Conservation (phyloP, 805 yeast species). For the Cyberlindnera japonica region DNA sequence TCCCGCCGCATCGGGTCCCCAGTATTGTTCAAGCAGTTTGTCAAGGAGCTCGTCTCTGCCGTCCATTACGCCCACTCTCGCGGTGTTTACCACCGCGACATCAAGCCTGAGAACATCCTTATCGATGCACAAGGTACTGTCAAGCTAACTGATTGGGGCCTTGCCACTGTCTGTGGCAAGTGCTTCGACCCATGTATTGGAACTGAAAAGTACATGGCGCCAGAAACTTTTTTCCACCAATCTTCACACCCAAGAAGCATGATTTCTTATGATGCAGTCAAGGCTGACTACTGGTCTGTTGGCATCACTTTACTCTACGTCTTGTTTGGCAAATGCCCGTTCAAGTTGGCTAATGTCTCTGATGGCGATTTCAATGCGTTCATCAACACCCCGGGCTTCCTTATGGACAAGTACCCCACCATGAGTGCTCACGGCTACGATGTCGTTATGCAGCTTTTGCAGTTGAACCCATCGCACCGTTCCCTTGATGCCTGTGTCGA, state of each 20-base stretch:
- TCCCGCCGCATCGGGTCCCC: conserved; percentile 15
- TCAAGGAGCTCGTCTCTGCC: conserved; percentile 50
- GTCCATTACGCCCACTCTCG: conserved; percentile 50
- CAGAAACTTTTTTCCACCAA: conserved; percentile 65
- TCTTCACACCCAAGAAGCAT: conserved; percentile 3
- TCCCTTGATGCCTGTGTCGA: conserved; percentile 48
- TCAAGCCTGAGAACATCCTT: conserved; percentile 70
- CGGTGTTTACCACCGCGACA: conserved; percentile 66
- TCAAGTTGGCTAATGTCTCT: conserved; percentile 61
- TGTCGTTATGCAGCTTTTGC: conserved; percentile 66
- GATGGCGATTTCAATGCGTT: conserved; percentile 69
- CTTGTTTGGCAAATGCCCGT: conserved; percentile 82
- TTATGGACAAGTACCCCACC: conserved; percentile 73
- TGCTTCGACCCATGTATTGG: conserved; percentile 49
- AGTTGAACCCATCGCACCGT: conserved; percentile 51
- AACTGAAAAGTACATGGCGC: conserved; percentile 89
- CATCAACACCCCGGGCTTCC: conserved; percentile 61
- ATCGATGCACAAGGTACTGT: conserved; percentile 47
- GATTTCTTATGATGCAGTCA: conserved; percentile 58
- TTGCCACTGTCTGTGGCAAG: conserved; percentile 41
- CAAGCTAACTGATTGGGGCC: conserved; percentile 74
- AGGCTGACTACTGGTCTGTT: conserved; percentile 83
- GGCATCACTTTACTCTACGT: conserved; percentile 79
- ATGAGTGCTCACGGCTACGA: conserved; percentile 70
- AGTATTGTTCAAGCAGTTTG: conserved; percentile 33